Evolutionary conservation across 768 basidiomycete genomes (phyloP).

Genomic region (Agaricus subrufescens): DNA sequence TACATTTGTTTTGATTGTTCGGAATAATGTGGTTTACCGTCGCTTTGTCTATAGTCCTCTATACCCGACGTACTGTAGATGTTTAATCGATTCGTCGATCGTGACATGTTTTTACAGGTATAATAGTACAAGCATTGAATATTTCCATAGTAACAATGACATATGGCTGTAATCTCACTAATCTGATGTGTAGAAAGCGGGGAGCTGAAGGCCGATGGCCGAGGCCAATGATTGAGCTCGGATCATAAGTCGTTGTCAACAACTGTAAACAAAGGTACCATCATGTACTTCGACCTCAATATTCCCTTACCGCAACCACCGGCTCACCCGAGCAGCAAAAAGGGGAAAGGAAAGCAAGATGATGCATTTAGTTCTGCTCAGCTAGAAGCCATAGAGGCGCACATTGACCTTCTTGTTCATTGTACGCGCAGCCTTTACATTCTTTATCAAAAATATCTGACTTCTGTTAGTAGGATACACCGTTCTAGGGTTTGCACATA

Average conservation of each 20-base stretch:
- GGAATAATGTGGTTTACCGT: too few species aligned
- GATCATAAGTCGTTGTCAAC: not conserved
- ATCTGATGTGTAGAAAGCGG: too few species aligned
- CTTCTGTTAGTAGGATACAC: constrained; percentile 74
- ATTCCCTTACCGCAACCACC: constrained; percentile 45
- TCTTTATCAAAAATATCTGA: constrained; percentile 8
- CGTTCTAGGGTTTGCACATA: constrained; percentile 74
- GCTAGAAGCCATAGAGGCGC: constrained; percentile 51
- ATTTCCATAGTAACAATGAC: too few species aligned
- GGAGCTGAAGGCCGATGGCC: too few species aligned
- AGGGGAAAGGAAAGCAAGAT: constrained; percentile 55
- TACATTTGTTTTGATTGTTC: constrained; percentile 14
- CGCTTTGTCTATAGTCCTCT: too few species aligned
- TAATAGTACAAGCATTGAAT: too few species aligned
- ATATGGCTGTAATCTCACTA: too few species aligned
- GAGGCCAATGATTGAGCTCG: too few species aligned
- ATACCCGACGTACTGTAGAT: too few species aligned
- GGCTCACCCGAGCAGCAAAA: constrained; percentile 27
- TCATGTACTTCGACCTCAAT: constrained; percentile 69
- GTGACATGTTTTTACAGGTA: too few species aligned
- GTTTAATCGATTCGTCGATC: too few species aligned
- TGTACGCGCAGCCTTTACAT: constrained; percentile 39
- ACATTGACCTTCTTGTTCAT: constrained; percentile 67
- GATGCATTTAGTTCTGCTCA: constrained; percentile 49
- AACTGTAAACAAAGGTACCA: not conserved